Conservation (phyloP, 352 stramenopile genomes). For the Phytopythium helicoides region DNA sequence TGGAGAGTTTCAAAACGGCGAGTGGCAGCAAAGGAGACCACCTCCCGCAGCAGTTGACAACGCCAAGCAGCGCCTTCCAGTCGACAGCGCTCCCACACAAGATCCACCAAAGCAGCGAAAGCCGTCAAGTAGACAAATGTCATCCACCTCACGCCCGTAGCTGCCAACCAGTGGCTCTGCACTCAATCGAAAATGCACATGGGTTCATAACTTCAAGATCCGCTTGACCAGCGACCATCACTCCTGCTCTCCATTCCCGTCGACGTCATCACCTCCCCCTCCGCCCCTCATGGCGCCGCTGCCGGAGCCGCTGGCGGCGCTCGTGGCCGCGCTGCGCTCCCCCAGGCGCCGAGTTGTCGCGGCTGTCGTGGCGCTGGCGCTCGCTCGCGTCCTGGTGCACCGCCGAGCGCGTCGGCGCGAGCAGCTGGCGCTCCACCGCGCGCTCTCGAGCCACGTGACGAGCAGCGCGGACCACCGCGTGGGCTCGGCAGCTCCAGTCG, state of each 20-base stretch:
- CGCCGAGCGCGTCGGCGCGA: slow-evolving; percentile 36
- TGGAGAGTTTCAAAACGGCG: too few relatives aligned
- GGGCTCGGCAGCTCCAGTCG: slow-evolving; percentile 10
- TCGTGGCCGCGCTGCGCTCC: slow-evolving; percentile 26
- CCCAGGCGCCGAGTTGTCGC: slow-evolving; percentile 30
- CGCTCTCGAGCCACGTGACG: slow-evolving; percentile 26
- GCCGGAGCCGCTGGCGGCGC: slow-evolving; percentile 11
- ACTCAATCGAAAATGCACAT: too few relatives aligned
- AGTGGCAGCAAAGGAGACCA: too few relatives aligned
- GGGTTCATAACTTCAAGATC: too few relatives aligned
- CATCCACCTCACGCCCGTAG: too few relatives aligned
- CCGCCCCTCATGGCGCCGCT: slow-evolving; percentile 1
- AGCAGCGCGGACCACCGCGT: not conserved
- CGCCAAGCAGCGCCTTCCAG: not conserved
- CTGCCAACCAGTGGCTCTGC: too few relatives aligned
- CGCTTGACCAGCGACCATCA: too few relatives aligned
- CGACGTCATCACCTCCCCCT: too few relatives aligned
- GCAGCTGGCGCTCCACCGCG: slow-evolving; percentile 36
- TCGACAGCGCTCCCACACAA: too few relatives aligned
- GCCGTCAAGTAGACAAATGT: too few relatives aligned
- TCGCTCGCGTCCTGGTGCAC: slow-evolving; percentile 45
- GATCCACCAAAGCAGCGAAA: too few relatives aligned
- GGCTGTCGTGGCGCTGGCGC: slow-evolving; percentile 32
- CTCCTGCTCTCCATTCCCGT: too few relatives aligned
- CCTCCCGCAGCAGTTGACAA: not conserved